A percentile compares a stretch with the other conserved stretches of the same genome.
phyloP scores from a whole-genome alignment of 2,329 filamentous ascomycete species.

The Neonectria hederae region DNA sequence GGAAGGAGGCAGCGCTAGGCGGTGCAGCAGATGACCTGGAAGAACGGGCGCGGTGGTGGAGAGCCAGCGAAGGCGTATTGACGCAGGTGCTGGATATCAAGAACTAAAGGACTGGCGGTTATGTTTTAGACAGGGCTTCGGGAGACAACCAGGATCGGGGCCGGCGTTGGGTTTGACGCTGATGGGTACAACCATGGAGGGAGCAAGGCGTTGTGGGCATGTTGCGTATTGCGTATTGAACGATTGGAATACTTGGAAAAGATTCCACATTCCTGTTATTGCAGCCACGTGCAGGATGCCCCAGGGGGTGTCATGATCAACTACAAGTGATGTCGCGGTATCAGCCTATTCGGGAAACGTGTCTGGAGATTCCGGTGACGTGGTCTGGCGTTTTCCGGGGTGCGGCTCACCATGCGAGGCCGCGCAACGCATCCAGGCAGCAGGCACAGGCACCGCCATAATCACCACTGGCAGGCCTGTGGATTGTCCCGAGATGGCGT shows the following conservation, averaged over 20 bases:
- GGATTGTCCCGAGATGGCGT: neutral
- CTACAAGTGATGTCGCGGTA: neutral
- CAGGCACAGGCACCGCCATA: neutral
- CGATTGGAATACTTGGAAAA: constrained; percentile 5
- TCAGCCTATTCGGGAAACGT: neutral
- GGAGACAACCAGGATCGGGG: constrained; percentile 1
- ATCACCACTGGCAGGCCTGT: neutral
- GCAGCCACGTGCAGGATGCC: constrained; percentile 6
- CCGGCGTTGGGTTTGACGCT: constrained; percentile 26
- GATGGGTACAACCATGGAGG: constrained; percentile 4
- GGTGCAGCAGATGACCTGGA: constrained; percentile 79
- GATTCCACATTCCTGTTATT: neutral
- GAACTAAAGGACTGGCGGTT: constrained; percentile 24
- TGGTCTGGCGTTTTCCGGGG: neutral
- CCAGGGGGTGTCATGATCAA: constrained; percentile 4
- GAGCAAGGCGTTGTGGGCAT: constrained; percentile 29
- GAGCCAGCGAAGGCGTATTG: constrained; percentile 72
- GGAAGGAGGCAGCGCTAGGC: constrained; percentile 72
- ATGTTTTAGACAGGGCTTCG: constrained; percentile 10
- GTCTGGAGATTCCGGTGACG: constrained; percentile 7
- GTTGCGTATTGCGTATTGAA: constrained; percentile 2
- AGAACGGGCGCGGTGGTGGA: constrained; percentile 78
- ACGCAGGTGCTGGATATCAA: constrained; percentile 70
- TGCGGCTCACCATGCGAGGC: constrained; percentile 11
- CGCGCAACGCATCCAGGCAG: constrained; percentile 15